Evolutionary conservation across 352 stramenopile genomes (phyloP), one percentile per base, ranked within the genome.

Genomic region (Pythium aphanidermatum): DNA sequence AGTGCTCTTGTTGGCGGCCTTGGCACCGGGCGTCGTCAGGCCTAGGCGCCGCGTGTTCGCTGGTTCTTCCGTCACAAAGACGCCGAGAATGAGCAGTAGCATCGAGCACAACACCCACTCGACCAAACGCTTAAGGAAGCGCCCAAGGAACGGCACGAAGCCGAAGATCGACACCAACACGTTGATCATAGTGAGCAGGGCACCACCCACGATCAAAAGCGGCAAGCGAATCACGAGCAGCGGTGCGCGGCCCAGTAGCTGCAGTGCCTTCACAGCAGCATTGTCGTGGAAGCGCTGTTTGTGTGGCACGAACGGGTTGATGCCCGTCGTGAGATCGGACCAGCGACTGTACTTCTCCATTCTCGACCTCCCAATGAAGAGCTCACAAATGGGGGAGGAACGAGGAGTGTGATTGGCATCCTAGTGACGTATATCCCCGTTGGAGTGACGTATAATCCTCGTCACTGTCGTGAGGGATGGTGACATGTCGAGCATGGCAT

Each of bases 291-390:
- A 64, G 2, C 68, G 72, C 58, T 74, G 68, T 52, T 77, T 69
- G 58, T 84, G 71, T 42, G 78, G 78, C 49, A 93, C 81, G 63
- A 93, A 93, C 52, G 81, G 81, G 59, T 93, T 93, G 51, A 89
- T 84, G 23, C 81, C 81, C 49, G 81, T 93, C 48, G 72, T 83
- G 60, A 91, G 66, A 38, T 93, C 81, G 55, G 77, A 72, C 81
- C 81, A 93, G 28, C 81, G 74, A 43, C 64, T 88, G 65, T 84
- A 93, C 60, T 93, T 93, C 60, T 93, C 81, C 81, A 92, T 92
- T 7, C 16, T 44, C 7, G 31, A 9, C 28, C 24, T 7, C 20
- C 2, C 4, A 24, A 25, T 40, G 32, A 19, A 14, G 32, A 41
- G 32, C 17, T 42, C 31, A 30, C n/a, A 30, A n/a, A 25, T 50